Evolutionary conservation across 2,329 filamentous ascomycete genomes (phyloP).

Genomic region (Epichloe festucae): DNA sequence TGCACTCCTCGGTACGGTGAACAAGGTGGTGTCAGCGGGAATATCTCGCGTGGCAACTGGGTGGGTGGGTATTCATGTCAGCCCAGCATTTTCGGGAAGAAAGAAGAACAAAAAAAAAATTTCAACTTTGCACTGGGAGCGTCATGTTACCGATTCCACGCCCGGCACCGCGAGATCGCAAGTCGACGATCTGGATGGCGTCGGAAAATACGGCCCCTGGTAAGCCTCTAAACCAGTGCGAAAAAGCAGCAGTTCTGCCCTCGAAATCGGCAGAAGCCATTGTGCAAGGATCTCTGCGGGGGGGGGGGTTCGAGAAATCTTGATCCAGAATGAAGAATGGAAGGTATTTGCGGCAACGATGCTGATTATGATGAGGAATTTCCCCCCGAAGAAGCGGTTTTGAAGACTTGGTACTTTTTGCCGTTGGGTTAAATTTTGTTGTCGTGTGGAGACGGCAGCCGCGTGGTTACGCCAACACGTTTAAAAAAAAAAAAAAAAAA

Average conservation of each 20-base stretch:
- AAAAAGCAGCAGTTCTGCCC: constrained; percentile 30
- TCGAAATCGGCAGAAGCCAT: constrained; percentile 23
- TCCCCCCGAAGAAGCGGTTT: no score
- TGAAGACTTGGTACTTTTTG: no score
- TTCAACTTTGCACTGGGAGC: background rate
- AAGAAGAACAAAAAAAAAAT: no score
- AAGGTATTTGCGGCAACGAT: no score
- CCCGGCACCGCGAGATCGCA: constrained; percentile 36
- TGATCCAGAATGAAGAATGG: background rate
- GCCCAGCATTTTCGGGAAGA: background rate
- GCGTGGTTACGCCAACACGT: background rate
- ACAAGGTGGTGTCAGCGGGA: constrained; percentile 60
- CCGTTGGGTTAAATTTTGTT: background rate
- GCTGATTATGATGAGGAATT: no score
- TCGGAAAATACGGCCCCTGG: constrained; percentile 41
- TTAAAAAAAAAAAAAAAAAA: no score
- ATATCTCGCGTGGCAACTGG: constrained; percentile 61
- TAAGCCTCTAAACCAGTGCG: constrained; percentile 40
- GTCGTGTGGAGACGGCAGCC: background rate
- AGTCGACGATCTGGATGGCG: constrained; percentile 38
- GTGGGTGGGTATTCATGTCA: background rate
- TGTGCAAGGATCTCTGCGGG: background rate
- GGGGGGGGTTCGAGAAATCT: background rate
- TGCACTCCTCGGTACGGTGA: constrained; percentile 59
- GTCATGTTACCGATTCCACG: constrained; percentile 37